A percentile compares a stretch with the other conserved stretches of the same genome.
These are phyloP conservation scores for Calophaca sinica DNA, from an alignment of 306 rosid species.

Conservation along the genomic window DNA sequence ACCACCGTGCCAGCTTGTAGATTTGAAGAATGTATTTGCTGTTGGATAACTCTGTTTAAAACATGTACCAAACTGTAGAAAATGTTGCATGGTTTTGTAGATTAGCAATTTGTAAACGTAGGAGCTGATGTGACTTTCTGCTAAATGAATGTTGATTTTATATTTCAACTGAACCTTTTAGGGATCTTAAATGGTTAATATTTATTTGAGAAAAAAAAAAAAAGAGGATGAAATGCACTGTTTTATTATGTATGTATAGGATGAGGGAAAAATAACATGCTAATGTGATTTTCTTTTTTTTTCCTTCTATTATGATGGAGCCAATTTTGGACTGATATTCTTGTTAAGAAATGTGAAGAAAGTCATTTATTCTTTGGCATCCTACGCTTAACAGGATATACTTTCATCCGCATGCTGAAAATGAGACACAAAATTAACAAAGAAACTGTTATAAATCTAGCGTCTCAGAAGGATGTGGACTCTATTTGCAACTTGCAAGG, in stretches of 20 bases:
- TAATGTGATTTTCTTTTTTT: neutral
- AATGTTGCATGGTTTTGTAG: conserved; percentile 48
- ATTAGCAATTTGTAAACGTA: conserved; percentile 40
- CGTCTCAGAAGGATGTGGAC: conserved; percentile 8
- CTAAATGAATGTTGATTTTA: conserved; percentile 32
- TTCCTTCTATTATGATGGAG: neutral
- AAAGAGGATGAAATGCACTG: conserved; percentile 5
- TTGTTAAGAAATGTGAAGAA: too few species aligned
- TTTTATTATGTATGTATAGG: too few species aligned
- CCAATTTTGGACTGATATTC: neutral
- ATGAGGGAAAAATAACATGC: neutral
- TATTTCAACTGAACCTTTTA: conserved; percentile 3
- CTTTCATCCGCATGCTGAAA: too few species aligned
- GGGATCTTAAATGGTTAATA: conserved; percentile 22
- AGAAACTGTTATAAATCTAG: neutral
- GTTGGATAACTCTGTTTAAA: conserved; percentile 27
- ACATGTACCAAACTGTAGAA: conserved; percentile 33
- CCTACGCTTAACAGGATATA: too few species aligned
- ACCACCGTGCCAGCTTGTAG: conserved; percentile 53
- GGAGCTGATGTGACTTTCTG: conserved; percentile 33
- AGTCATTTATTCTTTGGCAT: too few species aligned
- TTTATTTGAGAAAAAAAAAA: neutral
- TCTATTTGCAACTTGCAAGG: conserved; percentile 4
- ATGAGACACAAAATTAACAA: neutral
- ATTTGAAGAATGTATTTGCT: conserved; percentile 35